Evolutionary conservation across 2,329 filamentous ascomycete species (phyloP), one percentile per base, ranked within the genome.

Genomic region (Cladosporium cucumerinum): DNA sequence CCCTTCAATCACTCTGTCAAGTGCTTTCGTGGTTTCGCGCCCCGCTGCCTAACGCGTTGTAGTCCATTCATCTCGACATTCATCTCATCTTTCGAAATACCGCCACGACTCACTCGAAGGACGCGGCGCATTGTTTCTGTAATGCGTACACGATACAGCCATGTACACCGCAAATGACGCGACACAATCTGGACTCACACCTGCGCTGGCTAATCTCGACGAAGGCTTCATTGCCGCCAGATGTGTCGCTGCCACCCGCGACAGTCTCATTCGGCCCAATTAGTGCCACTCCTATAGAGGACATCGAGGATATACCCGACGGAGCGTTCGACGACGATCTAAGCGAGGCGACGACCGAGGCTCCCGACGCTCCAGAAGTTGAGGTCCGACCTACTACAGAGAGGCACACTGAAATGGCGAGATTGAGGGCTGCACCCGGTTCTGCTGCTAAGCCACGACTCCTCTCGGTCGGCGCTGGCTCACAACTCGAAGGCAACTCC

Each of bases 171-270:
- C 70, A 65, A 65, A 83, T 83, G 81, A 82, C 81, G 77, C 72
- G 72, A 69, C 77, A 83, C 72, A 84, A 84, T 68, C 73, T 83
- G 67, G 74, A 72, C 66, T 77, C 78, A 71, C 81, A 84, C 69
- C 74, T 84, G 67, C 75, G 75, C 67, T 84, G 82, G 82, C 75
- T 84, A 72, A 71, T 82, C 64, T 72, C 71, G 67, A 75, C 75
- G 66, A 81, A 79, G 71, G 79, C 81, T 49, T 63, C 64, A 18
- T 65, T 70, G 30, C 71, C 71, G 55, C 71, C 69, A 16, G 68
- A 64, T 49, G 54, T 64, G 10, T 28, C 28, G 18, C 62, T 64
- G 25, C 62, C 62, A 28, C 55, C 62, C 3, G 61, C 49, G 14
- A 57, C 65, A 14, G 55, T 61, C 26, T 66, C 65, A 16, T 66